Evolutionary conservation across 2,329 filamentous ascomycete species (phyloP), one percentile per base, ranked within the genome.

Genomic region (Cladosporium sp.): DNA sequence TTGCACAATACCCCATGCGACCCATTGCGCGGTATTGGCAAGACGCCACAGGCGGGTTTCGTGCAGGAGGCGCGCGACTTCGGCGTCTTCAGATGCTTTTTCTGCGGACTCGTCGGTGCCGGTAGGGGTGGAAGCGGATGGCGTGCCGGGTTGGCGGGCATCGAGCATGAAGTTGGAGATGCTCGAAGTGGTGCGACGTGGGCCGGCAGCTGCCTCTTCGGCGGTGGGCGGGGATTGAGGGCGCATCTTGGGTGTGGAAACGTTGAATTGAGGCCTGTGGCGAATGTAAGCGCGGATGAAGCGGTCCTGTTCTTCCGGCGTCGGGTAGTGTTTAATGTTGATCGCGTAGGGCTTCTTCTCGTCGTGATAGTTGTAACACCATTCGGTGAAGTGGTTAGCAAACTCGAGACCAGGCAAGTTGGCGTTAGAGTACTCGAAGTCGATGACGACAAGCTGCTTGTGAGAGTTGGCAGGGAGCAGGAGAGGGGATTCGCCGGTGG

Each of bases 351-450:
- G 82, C 36, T 80, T 80, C 32, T 82, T 80, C 3, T 87, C 79
- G 75, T 95, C 89, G 76, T 97, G 93, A 79, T 99, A 99, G 79
- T 99, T 94, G 83, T 98, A 98, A 72, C 92, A 91, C 95, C 95
- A 99, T 80, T 99, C 95, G 0, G 92, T 88, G 79, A 99, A 99
- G 79, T 99, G 95, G 77, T 99, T 99, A 66, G 93, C 95, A 76
- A 99, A 98, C 78, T 99, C 95, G 18, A 92, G 84, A 1, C 93
- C 95, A 0, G 88, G 88, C 0, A 89, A 84, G 76, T 98, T 99
- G 66, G 94, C 93, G 2, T 90, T 93, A 1, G 95, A 91, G 76
- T 99, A 99, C 75, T 99, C 95, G 74, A 99, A 99, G 77, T 99
- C 95, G 74, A 99, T 99, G 69, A 99, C 95, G 18, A 98, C 86